A percentile compares a stretch with the other conserved stretches of the same genome.
Evolutionary conservation across 2,329 filamentous ascomycete genomes (phyloP).

Genomic region (Clonostachys rosea): DNA sequence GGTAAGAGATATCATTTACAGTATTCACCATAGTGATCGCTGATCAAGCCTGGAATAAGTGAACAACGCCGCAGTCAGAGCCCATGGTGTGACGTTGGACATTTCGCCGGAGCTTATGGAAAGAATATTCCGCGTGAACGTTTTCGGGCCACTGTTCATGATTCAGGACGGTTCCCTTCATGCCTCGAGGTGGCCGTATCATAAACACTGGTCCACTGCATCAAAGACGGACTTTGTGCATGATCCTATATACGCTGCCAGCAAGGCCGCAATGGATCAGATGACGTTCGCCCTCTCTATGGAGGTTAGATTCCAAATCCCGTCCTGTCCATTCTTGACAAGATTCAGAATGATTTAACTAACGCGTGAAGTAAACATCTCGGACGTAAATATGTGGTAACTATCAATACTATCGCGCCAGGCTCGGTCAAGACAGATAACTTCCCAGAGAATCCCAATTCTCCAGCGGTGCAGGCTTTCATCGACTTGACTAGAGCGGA

Average conservation of each 20-base stretch:
- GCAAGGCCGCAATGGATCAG: slow-evolving; percentile 25
- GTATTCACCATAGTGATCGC: too few species aligned
- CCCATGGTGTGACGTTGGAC: slow-evolving; percentile 8
- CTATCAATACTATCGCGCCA: slow-evolving; percentile 34
- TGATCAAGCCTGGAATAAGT: slow-evolving; percentile 11
- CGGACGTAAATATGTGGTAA: slow-evolving; percentile 29
- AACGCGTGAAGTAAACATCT: slow-evolving; percentile 10
- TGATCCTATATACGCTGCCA: slow-evolving; percentile 10
- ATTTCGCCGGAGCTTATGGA: slow-evolving; percentile 13
- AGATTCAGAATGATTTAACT: not conserved
- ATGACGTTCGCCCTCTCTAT: slow-evolving; percentile 23
- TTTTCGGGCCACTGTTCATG: slow-evolving; percentile 25
- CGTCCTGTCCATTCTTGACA: not conserved
- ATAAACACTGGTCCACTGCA: slow-evolving; percentile 14
- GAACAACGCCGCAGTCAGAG: slow-evolving; percentile 27
- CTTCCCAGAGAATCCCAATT: slow-evolving; percentile 6
- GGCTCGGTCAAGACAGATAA: slow-evolving; percentile 30
- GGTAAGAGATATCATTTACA: slow-evolving; percentile 12
- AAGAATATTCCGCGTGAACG: slow-evolving; percentile 22
- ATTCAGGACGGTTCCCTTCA: slow-evolving; percentile 24
- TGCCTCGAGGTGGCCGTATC: slow-evolving; percentile 22
- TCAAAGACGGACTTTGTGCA: slow-evolving; percentile 8
- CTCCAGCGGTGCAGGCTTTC: slow-evolving; percentile 11
- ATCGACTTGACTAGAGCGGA: slow-evolving; percentile 20
- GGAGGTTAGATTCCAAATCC: slow-evolving; percentile 15